These are phyloP conservation scores for Plantago major DNA, from an alignment of 257 asterid species.

Conservation along the genomic window DNA sequence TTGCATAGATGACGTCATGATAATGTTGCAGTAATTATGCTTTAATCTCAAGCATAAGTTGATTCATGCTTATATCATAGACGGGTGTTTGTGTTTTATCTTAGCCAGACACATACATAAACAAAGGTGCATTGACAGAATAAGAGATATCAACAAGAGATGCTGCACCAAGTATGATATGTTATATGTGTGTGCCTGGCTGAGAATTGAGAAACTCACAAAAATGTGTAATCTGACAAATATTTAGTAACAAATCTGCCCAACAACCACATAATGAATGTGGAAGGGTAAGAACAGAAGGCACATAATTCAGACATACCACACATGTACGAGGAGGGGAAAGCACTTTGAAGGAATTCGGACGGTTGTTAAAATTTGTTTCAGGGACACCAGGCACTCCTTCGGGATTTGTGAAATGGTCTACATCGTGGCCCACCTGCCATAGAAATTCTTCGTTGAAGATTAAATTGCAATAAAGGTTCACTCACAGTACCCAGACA, in stretches of 20 bases:
- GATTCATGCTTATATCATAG: neutral
- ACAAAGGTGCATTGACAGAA: neutral
- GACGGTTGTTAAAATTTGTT: conserved; percentile 87
- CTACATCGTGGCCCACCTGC: conserved; percentile 76
- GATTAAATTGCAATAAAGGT: neutral
- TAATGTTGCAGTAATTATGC: neutral
- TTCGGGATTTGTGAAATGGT: conserved; percentile 93
- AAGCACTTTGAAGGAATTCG: conserved; percentile 84
- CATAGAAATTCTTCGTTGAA: conserved; percentile 6
- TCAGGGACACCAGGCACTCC: conserved; percentile 93
- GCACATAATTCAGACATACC: conserved; percentile 38
- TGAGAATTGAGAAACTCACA: neutral
- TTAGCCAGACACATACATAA: neutral
- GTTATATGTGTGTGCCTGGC: neutral
- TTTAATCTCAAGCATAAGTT: neutral
- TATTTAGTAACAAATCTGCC: too few relatives aligned
- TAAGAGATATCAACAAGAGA: neutral
- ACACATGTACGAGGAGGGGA: conserved; percentile 85
- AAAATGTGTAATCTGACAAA: neutral
- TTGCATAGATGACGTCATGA: neutral
- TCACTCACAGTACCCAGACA: neutral
- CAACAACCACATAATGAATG: too few relatives aligned
- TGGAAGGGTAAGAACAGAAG: too few relatives aligned
- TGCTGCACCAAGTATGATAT: neutral
- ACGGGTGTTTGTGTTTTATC: neutral